phyloP scores from a whole-genome alignment of 768 basidiomycete genomes.

The Boletellus emodensis region DNA sequence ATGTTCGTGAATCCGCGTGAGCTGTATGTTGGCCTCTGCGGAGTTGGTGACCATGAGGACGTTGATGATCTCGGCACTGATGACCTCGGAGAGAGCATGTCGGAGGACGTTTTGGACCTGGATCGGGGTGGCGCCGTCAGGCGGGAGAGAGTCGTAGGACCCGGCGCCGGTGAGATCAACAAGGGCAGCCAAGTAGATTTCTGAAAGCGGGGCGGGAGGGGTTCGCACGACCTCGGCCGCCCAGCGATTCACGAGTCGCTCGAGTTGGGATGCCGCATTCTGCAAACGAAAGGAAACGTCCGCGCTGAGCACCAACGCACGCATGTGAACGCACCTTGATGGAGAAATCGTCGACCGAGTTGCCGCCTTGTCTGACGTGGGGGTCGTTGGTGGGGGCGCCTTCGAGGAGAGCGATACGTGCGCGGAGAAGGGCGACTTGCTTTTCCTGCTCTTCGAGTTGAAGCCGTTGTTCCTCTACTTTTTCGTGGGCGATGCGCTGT shows the following conservation, averaged over 20 bases:
- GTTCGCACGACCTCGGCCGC: conserved; percentile 67
- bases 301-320: too few species aligned
- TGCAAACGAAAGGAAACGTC: conserved; percentile 23
- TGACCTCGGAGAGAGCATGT: conserved; percentile 73
- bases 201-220: conserved; percentile 50
- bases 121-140: conserved; percentile 51
- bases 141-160: conserved; percentile 39
- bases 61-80: conserved; percentile 77
- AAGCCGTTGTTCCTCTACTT: conserved; percentile 74
- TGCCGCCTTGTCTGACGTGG: conserved; percentile 42
- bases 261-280: conserved; percentile 80
- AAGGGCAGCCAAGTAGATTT: conserved; percentile 56
- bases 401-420: conserved; percentile 70
- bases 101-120: conserved; percentile 76
- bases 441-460: conserved; percentile 83
- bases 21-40: conserved; percentile 75
- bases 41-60: conserved; percentile 85
- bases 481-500: conserved; percentile 83
- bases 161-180: conserved; percentile 49
- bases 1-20: conserved; percentile 85
- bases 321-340: conserved; percentile 56
- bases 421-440: conserved; percentile 70
- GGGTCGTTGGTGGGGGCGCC: conserved; percentile 45
- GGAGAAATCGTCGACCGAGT: conserved; percentile 81
- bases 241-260: conserved; percentile 84